These are phyloP conservation scores for Austropuccinia psidii DNA, from an alignment of 1,284 basidiomycete genomes.

Conservation along the genomic window DNA sequence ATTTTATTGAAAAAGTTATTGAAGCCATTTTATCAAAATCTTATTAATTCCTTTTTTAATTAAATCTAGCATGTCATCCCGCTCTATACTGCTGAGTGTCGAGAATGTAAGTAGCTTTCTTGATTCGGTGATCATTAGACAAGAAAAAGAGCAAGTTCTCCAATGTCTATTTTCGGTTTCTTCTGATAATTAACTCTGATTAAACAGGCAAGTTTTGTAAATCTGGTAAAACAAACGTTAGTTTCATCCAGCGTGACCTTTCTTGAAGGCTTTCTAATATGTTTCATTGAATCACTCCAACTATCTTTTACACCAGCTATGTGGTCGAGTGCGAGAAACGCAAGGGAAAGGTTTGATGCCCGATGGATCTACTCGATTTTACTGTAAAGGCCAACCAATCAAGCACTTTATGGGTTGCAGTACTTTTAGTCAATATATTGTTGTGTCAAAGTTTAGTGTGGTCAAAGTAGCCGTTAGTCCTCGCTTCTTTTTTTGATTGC, in stretches of 20 bases:
- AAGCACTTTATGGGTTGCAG: slow-evolving; percentile 98
- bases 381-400: slow-evolving; percentile 75
- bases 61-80: slow-evolving; percentile 52
- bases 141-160: slow-evolving; percentile 41
- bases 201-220: slow-evolving; percentile 66
- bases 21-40: slow-evolving; percentile 51
- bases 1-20: slow-evolving; percentile 53
- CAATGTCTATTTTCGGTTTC: not conserved
- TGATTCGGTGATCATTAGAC: not conserved
- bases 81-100: slow-evolving; percentile 60
- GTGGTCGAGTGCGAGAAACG: slow-evolving; percentile 67
- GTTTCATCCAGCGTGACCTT: not conserved
- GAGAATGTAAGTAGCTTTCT: slow-evolving; percentile 63
- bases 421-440: slow-evolving; percentile 98
- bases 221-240: slow-evolving; percentile 94
- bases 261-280: slow-evolving; percentile 60
- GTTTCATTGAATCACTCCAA: not conserved
- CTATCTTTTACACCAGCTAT: slow-evolving; percentile 18
- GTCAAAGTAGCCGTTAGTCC: slow-evolving; percentile 51
- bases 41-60: too few relatives aligned
- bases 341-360: slow-evolving; percentile 98
- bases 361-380: slow-evolving; percentile 83
- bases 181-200: not conserved
- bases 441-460: slow-evolving; percentile 93
- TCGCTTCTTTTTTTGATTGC: slow-evolving; percentile 1